phyloP scores from a whole-genome alignment of 352 stramenopile genomes.

The Phytophthora rubi region DNA sequence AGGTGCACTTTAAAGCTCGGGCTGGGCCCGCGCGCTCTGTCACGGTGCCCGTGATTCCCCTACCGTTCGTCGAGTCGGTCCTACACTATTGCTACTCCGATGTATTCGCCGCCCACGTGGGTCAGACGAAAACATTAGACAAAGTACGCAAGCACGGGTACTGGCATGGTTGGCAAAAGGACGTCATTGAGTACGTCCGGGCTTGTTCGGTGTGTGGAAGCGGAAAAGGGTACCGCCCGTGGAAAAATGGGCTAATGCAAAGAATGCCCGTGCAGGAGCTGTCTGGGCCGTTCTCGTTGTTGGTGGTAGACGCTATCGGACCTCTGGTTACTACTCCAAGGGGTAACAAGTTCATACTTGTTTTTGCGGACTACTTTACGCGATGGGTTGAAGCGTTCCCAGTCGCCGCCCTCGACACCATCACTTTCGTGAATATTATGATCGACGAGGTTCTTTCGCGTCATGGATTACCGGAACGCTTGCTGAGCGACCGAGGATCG shows the following conservation, averaged over 20 bases:
- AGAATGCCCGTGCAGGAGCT: too few relatives aligned
- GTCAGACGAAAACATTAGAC: slow-evolving; percentile 6
- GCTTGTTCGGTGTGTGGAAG: too few relatives aligned
- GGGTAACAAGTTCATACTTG: too few relatives aligned
- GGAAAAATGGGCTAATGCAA: too few relatives aligned
- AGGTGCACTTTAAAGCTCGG: not conserved
- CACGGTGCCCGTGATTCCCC: slow-evolving; percentile 5
- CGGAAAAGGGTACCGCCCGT: too few relatives aligned
- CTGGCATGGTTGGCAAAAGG: not conserved
- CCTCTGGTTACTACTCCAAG: too few relatives aligned
- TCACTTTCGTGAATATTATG: too few relatives aligned
- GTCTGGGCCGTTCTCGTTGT: too few relatives aligned
- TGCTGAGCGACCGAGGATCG: slow-evolving; percentile 2
- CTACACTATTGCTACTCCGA: slow-evolving; percentile 18
- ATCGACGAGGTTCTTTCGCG: not conserved
- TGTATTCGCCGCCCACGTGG: slow-evolving; percentile 2
- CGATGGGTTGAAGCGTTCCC: too few relatives aligned
- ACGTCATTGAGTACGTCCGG: not conserved
- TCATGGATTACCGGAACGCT: not conserved
- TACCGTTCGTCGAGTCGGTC: slow-evolving; percentile 11
- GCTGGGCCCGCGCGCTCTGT: not conserved
- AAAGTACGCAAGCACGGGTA: not conserved
- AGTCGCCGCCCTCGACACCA: too few relatives aligned
- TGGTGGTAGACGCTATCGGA: too few relatives aligned
- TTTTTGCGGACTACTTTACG: too few relatives aligned